phyloP scores from a whole-genome alignment of 345 rosid genomes.

The Camelina laxa region DNA sequence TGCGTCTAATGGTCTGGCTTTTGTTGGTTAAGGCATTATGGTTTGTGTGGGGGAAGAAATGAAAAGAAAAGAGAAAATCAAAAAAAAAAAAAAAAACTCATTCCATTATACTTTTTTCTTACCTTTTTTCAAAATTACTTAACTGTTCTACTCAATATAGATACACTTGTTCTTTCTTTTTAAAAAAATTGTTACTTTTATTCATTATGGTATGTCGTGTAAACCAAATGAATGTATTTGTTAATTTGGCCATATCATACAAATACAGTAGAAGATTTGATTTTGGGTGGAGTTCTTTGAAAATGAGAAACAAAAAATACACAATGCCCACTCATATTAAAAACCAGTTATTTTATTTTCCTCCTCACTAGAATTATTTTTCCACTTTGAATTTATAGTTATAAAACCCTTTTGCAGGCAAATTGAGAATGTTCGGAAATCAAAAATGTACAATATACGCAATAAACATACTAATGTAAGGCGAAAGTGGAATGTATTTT shows the following conservation, averaged over 20 bases:
- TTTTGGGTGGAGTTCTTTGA: slow-evolving; percentile 33
- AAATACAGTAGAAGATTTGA: background rate
- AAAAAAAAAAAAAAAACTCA: slow-evolving; percentile 38
- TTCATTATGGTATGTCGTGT: background rate
- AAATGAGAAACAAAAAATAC: slow-evolving; percentile 23
- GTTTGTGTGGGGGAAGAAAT: slow-evolving; percentile 44
- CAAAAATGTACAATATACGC: too few relatives aligned
- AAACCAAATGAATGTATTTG: background rate
- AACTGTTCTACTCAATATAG: background rate
- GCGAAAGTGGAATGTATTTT: slow-evolving; percentile 36
- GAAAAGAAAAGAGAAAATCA: slow-evolving; percentile 28
- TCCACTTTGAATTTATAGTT: slow-evolving; percentile 7
- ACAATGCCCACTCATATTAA: slow-evolving; percentile 18
- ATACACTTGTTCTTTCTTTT: background rate
- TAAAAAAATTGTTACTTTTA: background rate
- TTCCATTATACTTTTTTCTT: slow-evolving; percentile 34
- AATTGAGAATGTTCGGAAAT: slow-evolving; percentile 17
- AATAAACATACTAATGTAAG: too few relatives aligned
- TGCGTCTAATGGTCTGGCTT: slow-evolving; percentile 48
- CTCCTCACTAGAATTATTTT: background rate
- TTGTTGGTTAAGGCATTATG: slow-evolving; percentile 47
- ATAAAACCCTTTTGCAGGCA: slow-evolving; percentile 26
- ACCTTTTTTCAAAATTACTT: slow-evolving; percentile 19
- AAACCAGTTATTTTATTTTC: background rate
- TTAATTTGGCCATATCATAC: background rate